These are phyloP conservation scores for Pseudozyma tsukubaensis DNA, from an alignment of 1,284 basidiomycete species.

Conservation along the genomic window DNA sequence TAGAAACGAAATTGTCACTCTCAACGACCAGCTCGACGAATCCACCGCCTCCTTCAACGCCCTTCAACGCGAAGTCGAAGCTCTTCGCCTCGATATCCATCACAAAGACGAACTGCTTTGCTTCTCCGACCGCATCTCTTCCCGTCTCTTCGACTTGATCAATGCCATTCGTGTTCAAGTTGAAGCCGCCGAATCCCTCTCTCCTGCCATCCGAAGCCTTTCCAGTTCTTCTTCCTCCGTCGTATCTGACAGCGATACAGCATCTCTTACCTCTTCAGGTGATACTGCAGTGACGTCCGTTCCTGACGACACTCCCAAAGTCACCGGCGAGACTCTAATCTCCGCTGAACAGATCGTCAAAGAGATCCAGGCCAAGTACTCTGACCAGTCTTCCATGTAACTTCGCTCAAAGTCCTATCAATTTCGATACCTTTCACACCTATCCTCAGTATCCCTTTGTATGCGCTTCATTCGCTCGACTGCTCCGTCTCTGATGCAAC, in stretches of 20 bases:
- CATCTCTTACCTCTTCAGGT: background rate
- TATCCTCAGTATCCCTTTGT: too few relatives aligned
- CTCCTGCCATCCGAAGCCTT: conserved; percentile 34
- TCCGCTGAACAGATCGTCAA: conserved; percentile 10
- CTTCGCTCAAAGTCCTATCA: background rate
- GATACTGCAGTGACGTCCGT: background rate
- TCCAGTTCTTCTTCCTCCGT: background rate
- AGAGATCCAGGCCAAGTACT: conserved; percentile 24
- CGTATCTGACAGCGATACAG: background rate
- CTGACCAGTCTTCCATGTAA: background rate
- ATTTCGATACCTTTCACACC: background rate
- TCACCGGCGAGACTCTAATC: background rate
- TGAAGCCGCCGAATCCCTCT: conserved; percentile 30
- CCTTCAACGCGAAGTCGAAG: conserved; percentile 12
- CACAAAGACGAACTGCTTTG: conserved; percentile 39
- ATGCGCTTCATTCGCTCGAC: too few relatives aligned
- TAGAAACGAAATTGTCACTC: conserved; percentile 13
- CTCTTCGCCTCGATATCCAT: conserved; percentile 7
- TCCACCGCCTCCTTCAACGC: background rate
- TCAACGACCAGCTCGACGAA: conserved; percentile 14
- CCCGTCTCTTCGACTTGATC: conserved; percentile 28
- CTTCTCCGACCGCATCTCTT: conserved; percentile 29
- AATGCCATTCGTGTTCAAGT: conserved; percentile 22
- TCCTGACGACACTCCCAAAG: background rate
- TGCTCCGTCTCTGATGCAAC: too few relatives aligned